Percentiles rank a stretch among this genome's conserved stretches.
phyloP scores from a whole-genome alignment of 2,329 filamentous ascomycete species.

The Arthrobotrys sphaeroides region DNA sequence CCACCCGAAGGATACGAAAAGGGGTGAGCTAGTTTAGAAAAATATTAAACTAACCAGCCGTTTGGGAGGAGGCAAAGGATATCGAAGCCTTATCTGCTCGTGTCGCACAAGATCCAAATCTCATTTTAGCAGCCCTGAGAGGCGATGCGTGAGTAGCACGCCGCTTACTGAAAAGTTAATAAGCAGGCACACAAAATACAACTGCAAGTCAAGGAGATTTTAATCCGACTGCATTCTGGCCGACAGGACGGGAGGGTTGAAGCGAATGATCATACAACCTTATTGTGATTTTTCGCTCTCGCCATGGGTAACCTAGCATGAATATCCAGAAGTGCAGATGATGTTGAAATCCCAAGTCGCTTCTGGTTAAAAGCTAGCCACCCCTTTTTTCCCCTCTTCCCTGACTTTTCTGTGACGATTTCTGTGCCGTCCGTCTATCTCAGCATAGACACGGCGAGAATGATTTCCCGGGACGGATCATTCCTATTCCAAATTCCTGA shows the following conservation, averaged over 20 bases:
- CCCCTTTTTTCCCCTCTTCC: background rate
- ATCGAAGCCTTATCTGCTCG: constrained; percentile 30
- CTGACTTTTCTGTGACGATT: constrained; percentile 4
- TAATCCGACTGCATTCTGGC: constrained; percentile 18
- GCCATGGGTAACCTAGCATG: constrained; percentile 14
- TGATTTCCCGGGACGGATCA: constrained; percentile 14
- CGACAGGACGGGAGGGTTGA: background rate
- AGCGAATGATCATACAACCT: constrained; percentile 11
- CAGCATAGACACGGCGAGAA: constrained; percentile 2
- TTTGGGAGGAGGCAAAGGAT: constrained; percentile 9
- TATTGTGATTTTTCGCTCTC: background rate
- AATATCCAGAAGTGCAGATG: constrained; percentile 23
- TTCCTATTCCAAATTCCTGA: constrained; percentile 30
- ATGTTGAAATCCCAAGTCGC: background rate
- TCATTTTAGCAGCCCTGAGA: constrained; percentile 44
- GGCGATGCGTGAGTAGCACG: constrained; percentile 18
- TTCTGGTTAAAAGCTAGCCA: constrained; percentile 1
- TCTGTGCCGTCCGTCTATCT: constrained; percentile 1
- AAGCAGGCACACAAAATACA: constrained; percentile 1
- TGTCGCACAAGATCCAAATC: constrained; percentile 53
- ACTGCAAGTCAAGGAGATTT: constrained; percentile 9
- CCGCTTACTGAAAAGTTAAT: constrained; percentile 16
- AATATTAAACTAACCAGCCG: background rate
- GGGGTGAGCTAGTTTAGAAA: constrained; percentile 1
- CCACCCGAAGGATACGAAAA: constrained; percentile 27